A percentile compares a stretch with the other conserved stretches of the same genome.
phyloP scores from a whole-genome alignment of 106 monocot genomes.

The Gastrodia elata region DNA sequence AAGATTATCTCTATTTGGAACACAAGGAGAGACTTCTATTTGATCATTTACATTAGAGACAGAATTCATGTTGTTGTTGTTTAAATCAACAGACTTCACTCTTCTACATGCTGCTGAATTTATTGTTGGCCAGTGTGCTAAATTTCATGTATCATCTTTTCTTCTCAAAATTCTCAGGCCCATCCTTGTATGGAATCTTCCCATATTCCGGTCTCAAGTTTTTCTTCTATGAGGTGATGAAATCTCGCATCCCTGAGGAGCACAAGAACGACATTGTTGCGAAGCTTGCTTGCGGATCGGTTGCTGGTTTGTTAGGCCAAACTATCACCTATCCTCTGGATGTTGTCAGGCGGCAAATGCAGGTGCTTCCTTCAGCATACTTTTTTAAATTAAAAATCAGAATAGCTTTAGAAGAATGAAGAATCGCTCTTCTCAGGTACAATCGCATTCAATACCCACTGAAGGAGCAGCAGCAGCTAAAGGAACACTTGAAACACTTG shows the following conservation, averaged over 20 bases:
- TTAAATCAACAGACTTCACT: background rate
- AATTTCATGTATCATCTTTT: background rate
- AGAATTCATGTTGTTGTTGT: background rate
- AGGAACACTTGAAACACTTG: slow-evolving; percentile 62
- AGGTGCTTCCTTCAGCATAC: slow-evolving; percentile 29
- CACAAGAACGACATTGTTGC: slow-evolving; percentile 45
- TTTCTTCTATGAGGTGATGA: slow-evolving; percentile 92
- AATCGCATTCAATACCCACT: slow-evolving; percentile 32
- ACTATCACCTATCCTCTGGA: slow-evolving; percentile 95
- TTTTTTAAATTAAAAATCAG: background rate
- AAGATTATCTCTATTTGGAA: no score
- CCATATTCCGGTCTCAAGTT: slow-evolving; percentile 95
- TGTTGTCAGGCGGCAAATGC: slow-evolving; percentile 97
- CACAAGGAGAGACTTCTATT: no score
- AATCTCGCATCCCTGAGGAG: slow-evolving; percentile 61
- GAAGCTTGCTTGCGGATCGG: slow-evolving; percentile 76
- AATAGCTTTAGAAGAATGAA: background rate
- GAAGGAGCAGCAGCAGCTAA: slow-evolving; percentile 10
- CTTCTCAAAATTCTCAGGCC: slow-evolving; percentile 36
- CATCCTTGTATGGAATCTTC: slow-evolving; percentile 84
- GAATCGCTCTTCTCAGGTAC: slow-evolving; percentile 46
- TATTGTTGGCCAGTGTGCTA: background rate
- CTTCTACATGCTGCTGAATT: background rate
- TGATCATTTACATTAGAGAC: no score
- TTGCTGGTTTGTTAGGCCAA: slow-evolving; percentile 87